A percentile compares a stretch with the other conserved stretches of the same genome.
These are phyloP conservation scores for Vitis rupestris DNA, from an alignment of 164 flowering plant genomes.

Conservation along the genomic window DNA sequence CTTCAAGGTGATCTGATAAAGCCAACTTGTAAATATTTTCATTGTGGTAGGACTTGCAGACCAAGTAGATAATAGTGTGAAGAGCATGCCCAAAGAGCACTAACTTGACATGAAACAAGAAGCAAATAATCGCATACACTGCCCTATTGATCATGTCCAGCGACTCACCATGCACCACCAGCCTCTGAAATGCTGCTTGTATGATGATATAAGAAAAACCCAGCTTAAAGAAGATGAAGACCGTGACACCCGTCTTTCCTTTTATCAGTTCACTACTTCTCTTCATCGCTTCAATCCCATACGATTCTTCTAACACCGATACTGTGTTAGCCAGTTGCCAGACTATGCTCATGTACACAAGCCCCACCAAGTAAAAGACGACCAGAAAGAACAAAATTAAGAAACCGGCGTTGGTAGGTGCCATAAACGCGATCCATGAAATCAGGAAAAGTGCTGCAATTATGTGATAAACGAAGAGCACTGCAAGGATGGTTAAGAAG, in stretches of 20 bases:
- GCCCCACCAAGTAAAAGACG: background rate
- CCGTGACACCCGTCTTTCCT: constrained; percentile 5
- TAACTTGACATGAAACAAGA: constrained; percentile 11
- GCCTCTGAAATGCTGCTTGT: background rate
- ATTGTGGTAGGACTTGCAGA: constrained; percentile 8
- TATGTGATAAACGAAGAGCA: constrained; percentile 16
- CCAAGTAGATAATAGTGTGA: constrained; percentile 16
- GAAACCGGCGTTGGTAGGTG: background rate
- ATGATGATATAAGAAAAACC: background rate
- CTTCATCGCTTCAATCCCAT: background rate
- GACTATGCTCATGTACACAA: background rate
- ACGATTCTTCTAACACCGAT: constrained; percentile 6
- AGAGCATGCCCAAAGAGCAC: constrained; percentile 14
- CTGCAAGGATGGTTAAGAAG: constrained; percentile 14
- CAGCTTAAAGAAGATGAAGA: background rate
- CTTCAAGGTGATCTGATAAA: no score
- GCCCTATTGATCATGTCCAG: background rate
- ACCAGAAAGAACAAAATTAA: background rate
- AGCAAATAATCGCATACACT: background rate
- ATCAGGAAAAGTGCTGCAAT: background rate
- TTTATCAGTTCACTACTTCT: background rate
- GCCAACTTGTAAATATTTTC: background rate
- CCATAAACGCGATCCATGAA: background rate
- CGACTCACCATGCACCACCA: background rate
- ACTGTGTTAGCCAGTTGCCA: constrained; percentile 12